Evolutionary conservation across 2,329 filamentous ascomycete species (phyloP).

Genomic region (Orbilia brochopaga): DNA sequence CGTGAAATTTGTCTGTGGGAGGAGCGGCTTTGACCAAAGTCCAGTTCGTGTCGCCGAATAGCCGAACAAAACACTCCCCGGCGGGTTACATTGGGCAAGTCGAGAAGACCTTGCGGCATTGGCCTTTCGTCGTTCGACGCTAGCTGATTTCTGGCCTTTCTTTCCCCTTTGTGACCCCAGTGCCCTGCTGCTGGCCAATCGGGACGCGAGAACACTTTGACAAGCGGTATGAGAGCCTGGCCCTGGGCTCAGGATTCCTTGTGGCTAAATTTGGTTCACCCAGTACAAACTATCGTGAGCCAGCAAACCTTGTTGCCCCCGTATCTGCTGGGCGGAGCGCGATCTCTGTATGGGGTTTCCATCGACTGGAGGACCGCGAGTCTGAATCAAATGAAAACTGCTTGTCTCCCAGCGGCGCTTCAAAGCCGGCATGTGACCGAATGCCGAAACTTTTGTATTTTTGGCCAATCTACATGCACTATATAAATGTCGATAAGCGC

Average conservation of each 20-base stretch:
- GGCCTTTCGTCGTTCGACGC: background rate
- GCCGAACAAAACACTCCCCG: background rate
- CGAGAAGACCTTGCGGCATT: slow-evolving; percentile 30
- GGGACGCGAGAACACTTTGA: slow-evolving; percentile 12
- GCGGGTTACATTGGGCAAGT: slow-evolving; percentile 44
- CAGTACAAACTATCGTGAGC: background rate
- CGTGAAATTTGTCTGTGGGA: background rate
- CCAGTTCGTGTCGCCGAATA: slow-evolving; percentile 27
- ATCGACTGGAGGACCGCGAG: background rate
- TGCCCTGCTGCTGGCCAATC: slow-evolving; percentile 40
- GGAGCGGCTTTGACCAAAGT: background rate
- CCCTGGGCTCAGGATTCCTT: background rate
- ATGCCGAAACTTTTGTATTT: background rate
- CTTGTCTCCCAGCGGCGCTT: background rate
- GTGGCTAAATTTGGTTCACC: slow-evolving; percentile 42
- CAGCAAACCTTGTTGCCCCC: background rate
- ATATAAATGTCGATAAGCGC: too few species aligned
- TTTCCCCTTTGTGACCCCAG: slow-evolving; percentile 30
- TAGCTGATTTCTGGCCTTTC: slow-evolving; percentile 26
- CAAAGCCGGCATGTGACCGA: background rate
- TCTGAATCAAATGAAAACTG: slow-evolving; percentile 1
- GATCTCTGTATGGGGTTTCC: background rate
- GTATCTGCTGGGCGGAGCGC: background rate
- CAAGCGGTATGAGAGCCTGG: slow-evolving; percentile 11
- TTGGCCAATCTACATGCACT: too few species aligned